These are phyloP conservation scores for Suaeda aralocaspica DNA, from an alignment of 148 eudicot genomes.

Conservation along the genomic window DNA sequence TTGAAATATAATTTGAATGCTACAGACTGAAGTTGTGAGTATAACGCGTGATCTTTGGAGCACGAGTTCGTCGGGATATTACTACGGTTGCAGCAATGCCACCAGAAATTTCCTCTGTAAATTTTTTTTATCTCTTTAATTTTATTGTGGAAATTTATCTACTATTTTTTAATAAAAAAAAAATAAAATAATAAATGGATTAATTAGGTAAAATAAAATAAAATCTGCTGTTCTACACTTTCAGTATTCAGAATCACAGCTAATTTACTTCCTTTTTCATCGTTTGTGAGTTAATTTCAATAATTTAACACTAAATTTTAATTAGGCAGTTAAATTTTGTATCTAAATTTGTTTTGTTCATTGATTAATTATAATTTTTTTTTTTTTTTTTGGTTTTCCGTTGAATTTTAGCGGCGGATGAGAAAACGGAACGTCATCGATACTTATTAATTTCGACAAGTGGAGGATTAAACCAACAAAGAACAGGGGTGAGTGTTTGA, in stretches of 20 bases:
- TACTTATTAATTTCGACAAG: conserved; percentile 79
- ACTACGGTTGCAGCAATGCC: conserved; percentile 66
- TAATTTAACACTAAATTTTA: too few species aligned
- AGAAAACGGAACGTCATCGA: conserved; percentile 52
- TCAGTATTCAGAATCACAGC: not conserved
- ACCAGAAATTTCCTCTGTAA: conserved; percentile 47
- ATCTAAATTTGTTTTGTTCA: not conserved
- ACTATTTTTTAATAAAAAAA: not conserved
- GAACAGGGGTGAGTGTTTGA: conserved; percentile 72
- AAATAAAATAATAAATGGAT: not conserved
- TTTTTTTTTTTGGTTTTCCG: not conserved
- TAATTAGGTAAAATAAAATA: not conserved
- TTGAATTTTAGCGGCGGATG: conserved; percentile 45
- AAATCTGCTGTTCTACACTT: too few species aligned
- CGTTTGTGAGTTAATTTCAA: too few species aligned
- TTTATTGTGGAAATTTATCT: too few species aligned
- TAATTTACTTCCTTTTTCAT: not conserved
- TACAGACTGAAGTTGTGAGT: conserved; percentile 32
- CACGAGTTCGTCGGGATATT: conserved; percentile 49
- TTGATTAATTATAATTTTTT: not conserved
- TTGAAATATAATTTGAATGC: not conserved
- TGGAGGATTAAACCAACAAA: conserved; percentile 91
- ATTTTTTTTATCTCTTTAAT: conserved; percentile 9
- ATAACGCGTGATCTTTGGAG: conserved; percentile 53
- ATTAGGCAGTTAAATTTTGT: too few species aligned